Conservation (phyloP, 257 asterid species). For the Lycium barbarum region DNA sequence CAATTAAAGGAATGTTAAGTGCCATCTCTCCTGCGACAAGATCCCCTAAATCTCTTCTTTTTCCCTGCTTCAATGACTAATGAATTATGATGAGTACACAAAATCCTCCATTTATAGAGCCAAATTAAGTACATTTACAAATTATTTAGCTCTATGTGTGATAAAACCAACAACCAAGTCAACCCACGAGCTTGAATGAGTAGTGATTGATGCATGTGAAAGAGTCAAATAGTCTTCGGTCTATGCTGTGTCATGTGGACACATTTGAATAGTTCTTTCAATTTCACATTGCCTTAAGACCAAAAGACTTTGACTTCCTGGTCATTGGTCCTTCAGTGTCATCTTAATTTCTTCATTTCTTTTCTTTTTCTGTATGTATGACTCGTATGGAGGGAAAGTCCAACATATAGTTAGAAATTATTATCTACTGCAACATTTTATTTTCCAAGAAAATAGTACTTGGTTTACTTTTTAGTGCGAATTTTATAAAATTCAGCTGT, state of each 20-base stretch:
- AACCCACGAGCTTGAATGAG: slow-evolving; percentile 5
- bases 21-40: slow-evolving; percentile 58
- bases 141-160: not conserved
- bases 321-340: not conserved
- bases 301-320: not conserved
- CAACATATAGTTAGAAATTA: not conserved
- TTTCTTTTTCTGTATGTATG: not conserved
- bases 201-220: not conserved
- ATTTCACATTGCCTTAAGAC: not conserved
- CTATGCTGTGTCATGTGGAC: not conserved
- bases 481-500: not conserved
- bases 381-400: not conserved
- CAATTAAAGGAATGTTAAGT: slow-evolving; percentile 29
- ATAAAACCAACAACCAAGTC: slow-evolving; percentile 12
- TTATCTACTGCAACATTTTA: not conserved
- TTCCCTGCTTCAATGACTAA: not conserved
- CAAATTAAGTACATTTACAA: not conserved
- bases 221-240: not conserved
- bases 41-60: slow-evolving; percentile 9
- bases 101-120: not conserved
- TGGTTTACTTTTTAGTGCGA: not conserved
- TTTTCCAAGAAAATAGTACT: not conserved
- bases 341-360: not conserved
- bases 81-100: not conserved
- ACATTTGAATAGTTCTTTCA: not conserved